Percentiles rank a stretch among this genome's conserved stretches.
Evolutionary conservation across 768 basidiomycete species (phyloP).

Genomic region (Multifurca ochricompacta): DNA sequence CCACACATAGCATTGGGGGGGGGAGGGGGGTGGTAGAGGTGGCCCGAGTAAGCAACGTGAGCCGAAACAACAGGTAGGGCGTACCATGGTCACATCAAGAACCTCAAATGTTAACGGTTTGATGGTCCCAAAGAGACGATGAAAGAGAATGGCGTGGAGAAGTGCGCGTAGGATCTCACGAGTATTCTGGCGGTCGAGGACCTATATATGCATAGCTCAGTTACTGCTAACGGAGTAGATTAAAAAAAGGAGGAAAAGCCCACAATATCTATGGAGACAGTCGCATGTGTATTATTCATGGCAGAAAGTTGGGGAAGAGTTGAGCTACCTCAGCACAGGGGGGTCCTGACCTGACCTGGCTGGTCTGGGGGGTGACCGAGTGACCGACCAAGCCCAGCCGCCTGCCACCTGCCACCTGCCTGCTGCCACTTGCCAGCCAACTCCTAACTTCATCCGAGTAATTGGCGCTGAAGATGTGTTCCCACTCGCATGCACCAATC

Average conservation of each 20-base stretch:
- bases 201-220: constrained; percentile 31
- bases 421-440: too few species aligned
- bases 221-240: neutral
- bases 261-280: constrained; percentile 46
- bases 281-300: constrained; percentile 30
- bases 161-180: constrained; percentile 70
- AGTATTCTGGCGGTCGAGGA: constrained; percentile 61
- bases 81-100: constrained; percentile 77
- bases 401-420: too few species aligned
- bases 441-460: too few species aligned
- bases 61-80: too few species aligned
- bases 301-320: neutral
- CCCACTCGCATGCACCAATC: too few species aligned
- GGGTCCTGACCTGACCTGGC: too few species aligned
- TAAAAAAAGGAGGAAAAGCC: neutral
- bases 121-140: constrained; percentile 72
- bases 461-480: too few species aligned
- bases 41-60: neutral
- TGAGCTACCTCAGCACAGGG: too few species aligned
- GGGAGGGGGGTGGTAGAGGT: too few species aligned
- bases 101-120: constrained; percentile 73
- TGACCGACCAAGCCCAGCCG: too few species aligned
- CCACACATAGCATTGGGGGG: too few species aligned
- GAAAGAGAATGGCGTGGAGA: constrained; percentile 78
- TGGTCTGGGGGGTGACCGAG: too few species aligned